phyloP scores from a whole-genome alignment of 352 stramenopile genomes.

The Bremia lactucae region DNA sequence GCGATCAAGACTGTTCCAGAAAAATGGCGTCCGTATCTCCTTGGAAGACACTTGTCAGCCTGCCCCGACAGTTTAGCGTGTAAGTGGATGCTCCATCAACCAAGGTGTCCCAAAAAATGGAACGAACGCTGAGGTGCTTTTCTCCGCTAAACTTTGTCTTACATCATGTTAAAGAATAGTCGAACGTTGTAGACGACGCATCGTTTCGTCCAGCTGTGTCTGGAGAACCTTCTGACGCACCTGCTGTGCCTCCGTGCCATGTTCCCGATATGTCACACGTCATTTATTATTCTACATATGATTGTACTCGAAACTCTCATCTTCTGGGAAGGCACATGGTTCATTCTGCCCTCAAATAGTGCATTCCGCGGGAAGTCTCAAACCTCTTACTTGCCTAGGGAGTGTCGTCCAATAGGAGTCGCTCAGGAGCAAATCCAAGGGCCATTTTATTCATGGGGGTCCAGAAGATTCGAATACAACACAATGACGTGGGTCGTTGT shows the following conservation, averaged over 20 bases:
- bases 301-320: no score
- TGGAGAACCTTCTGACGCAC: no score
- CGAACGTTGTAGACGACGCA: not conserved
- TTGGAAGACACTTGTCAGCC: not conserved
- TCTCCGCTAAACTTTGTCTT: not conserved
- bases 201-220: no score
- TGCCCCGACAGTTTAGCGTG: not conserved
- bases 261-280: no score
- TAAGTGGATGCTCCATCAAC: not conserved
- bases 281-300: no score
- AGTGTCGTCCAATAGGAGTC: no score
- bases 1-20: not conserved
- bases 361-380: no score
- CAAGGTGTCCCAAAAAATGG: not conserved
- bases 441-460: not conserved
- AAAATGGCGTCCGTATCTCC: not conserved
- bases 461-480: slow-evolving; percentile 3
- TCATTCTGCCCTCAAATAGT: no score
- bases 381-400: no score
- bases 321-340: no score
- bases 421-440: no score
- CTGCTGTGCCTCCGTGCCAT: no score
- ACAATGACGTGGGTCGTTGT: slow-evolving; percentile 1
- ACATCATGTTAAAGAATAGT: not conserved
- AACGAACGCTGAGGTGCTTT: not conserved